Percentiles rank a stretch among this genome's conserved stretches.
Evolutionary conservation across 768 basidiomycete species (phyloP).

Genomic region (Leccinum arenicola): DNA sequence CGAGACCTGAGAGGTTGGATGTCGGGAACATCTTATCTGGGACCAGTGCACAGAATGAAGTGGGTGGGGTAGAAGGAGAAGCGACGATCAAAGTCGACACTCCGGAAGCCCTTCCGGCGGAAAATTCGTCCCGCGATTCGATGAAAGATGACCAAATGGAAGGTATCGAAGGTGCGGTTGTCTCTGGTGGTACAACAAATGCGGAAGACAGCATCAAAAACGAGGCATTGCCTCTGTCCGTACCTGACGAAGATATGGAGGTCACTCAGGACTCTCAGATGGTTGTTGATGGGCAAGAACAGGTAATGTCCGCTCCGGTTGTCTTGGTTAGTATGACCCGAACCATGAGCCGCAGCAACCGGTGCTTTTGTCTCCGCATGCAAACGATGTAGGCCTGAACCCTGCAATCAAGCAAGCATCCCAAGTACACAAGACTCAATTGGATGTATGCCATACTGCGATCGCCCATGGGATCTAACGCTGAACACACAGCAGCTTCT

Average conservation of each 20-base stretch:
- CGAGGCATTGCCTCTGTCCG: background rate
- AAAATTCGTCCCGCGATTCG: background rate
- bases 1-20: constrained; percentile 12
- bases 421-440: constrained; percentile 21
- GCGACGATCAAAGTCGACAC: background rate
- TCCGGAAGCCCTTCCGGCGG: background rate
- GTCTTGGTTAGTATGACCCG: background rate
- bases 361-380: background rate
- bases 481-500: constrained; percentile 24
- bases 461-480: constrained; percentile 13
- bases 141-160: constrained; percentile 18
- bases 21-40: background rate
- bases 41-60: background rate
- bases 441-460: constrained; percentile 25
- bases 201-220: background rate
- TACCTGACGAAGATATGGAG: constrained; percentile 5
- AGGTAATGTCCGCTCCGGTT: constrained; percentile 19
- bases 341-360: constrained; percentile 8
- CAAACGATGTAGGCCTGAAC: constrained; percentile 4
- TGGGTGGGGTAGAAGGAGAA: background rate
- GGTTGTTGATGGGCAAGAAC: constrained; percentile 14
- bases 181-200: background rate
- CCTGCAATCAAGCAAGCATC: constrained; percentile 13
- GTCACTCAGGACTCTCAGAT: constrained; percentile 9
- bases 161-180: constrained; percentile 11